Conservation (phyloP, 345 rosid species). For the Camelina hispida region DNA sequence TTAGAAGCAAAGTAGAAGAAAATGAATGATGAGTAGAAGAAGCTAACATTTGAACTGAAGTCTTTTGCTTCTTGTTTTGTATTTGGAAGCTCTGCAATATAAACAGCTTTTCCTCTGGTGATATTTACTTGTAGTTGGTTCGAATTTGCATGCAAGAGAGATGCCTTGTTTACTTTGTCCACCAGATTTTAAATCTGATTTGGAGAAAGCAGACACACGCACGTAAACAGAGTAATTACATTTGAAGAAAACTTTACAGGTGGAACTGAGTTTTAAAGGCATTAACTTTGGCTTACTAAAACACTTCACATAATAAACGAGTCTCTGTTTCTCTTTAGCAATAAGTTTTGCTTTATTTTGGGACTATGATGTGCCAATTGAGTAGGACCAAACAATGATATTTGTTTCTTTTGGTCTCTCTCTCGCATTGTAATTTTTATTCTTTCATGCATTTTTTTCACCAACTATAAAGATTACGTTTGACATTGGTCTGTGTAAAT, state of each 20-base stretch:
- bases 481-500: constrained; percentile 16
- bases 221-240: neutral
- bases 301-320: neutral
- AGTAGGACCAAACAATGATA: neutral
- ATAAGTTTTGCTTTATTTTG: constrained; percentile 9
- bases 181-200: constrained; percentile 1
- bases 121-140: neutral
- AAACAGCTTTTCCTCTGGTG: neutral
- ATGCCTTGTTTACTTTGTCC: neutral
- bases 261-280: neutral
- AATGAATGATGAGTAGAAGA: constrained; percentile 5
- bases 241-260: neutral
- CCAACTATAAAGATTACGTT: neutral
- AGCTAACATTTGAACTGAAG: constrained; percentile 14
- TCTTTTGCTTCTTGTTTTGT: constrained; percentile 24
- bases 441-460: constrained; percentile 1
- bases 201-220: constrained; percentile 8
- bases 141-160: constrained; percentile 16
- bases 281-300: constrained; percentile 18
- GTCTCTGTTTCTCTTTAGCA: constrained; percentile 13
- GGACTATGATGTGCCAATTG: neutral
- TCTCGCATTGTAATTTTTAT: too few relatives aligned
- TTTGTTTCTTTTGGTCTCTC: neutral
- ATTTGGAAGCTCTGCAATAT: constrained; percentile 25
- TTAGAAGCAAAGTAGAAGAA: constrained; percentile 23